Base-by-base conservation (phyloP, 805 yeast genomes). In the Hanseniaspora occidentalis region DNA sequence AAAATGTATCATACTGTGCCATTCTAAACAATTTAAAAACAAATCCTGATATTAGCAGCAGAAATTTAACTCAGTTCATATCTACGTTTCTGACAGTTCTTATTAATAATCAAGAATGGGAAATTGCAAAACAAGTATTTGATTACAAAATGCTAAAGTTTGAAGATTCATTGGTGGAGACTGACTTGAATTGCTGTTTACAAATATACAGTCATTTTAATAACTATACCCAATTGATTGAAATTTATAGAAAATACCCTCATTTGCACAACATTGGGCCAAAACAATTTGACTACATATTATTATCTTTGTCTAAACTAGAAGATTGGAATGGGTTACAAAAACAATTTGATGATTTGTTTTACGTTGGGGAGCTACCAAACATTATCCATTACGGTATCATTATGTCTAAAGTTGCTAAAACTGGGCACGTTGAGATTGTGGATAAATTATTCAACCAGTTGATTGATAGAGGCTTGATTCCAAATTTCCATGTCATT, bases 391-490 rank as follows among this genome's bases (percentile, higher is more conserved):
- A 80, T 47, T 81, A 80, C 52, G 65, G 71, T 3, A 68, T 75
- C 14, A 75, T 79, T 10, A 76, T 82, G 71, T 58, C 64, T 40
- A 75, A 81, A 0, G 58, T 82, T 44, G 77, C 83, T 1, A 46
- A 51, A 4, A 53, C 62, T 25, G 78, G 73, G 8, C 75, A 71
- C 47, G 57, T 50, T 31, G 66, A 55, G 31, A 70, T 66, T 52
- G 75, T 71, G 9, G 71, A 69, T 21, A 56, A 52, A 42, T 59
- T 82, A 42, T 79, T 66, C 57, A 44, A 59, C n/a, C 70, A 73
- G 49, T 49, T 76, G 23, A 36, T 60, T 4, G 56, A 62, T 39
- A 61, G 77, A 40, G 65, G 67, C 1, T 63, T 75, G 50, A 49
- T 45, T 3, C 84, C 84, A 1, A 60, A 65, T 1, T 48, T 47